Evolutionary conservation across 768 basidiomycete genomes (phyloP), one percentile per base, ranked within the genome.

Genomic region (Cubamyces lactineus): DNA sequence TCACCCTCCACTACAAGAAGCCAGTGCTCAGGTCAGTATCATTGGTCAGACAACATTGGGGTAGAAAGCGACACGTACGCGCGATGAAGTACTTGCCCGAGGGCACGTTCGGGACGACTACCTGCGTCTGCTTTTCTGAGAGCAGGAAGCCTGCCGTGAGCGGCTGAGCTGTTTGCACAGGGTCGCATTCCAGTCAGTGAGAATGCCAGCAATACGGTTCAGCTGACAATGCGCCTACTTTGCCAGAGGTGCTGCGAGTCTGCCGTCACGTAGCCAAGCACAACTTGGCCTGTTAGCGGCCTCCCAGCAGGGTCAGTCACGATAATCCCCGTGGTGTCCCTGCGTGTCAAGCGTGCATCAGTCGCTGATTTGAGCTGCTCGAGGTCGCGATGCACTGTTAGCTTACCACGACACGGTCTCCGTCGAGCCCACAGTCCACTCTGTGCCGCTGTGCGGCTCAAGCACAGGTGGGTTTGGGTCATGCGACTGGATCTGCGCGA

Each of bases 61-160:
- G 9, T n/a, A 23, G 19, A 12, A 12, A 46, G 45, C 4, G 19
- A 2, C 17, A 8, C 51, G 9, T 40, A 51, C 30, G 8, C n/a
- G 51, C 51, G 38, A 53, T 53, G 51, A 53, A 53, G 38, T 53
- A 53, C 19, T 40, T 39, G 21, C 51, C 51, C 19, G 51, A 39
- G 4, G 51, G 51, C n/a, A 53, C 51, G 34, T 53, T 23, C 19
- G 51, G 51, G 5, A 53, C 51, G 9, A 53, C 51, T 2, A 53
- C 51, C 19, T 53, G 38, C 34, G 38, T 40, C 34, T 53, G 51
- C 39, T 53, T 40, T 39, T 53, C n/a, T 12, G 51, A 39, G n/a
- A 53, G 34, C 12, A 40, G 38, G 51, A 53, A 53, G 17, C 38
- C 34, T 15, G 40, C 4, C 2, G 51, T 39, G 19, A 53, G 16